Evolutionary conservation across 164 flowering plant genomes (phyloP).

Genomic region (Akebia trifoliata): DNA sequence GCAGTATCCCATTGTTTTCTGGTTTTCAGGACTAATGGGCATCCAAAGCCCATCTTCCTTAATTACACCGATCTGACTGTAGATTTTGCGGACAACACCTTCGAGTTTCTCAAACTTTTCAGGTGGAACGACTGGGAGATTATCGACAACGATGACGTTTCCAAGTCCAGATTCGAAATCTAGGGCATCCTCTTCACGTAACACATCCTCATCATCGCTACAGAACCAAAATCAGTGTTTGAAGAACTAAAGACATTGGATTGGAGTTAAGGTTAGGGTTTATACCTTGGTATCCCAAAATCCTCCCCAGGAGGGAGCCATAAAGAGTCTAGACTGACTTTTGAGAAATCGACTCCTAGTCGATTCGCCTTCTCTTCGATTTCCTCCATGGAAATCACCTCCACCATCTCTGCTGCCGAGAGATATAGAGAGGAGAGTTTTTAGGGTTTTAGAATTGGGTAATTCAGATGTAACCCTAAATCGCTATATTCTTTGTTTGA

Average conservation of each 20-base stretch:
- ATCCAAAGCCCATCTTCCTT: constrained; percentile 85
- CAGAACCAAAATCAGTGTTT: not conserved
- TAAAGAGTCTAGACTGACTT: constrained; percentile 47
- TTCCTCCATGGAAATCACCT: constrained; percentile 33
- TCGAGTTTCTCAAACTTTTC: constrained; percentile 89
- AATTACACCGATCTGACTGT: constrained; percentile 71
- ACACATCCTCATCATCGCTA: constrained; percentile 70
- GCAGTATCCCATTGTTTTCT: constrained; percentile 72
- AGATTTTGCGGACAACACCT: constrained; percentile 76
- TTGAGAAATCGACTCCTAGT: constrained; percentile 41
- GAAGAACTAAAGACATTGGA: not conserved
- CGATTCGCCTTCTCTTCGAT: constrained; percentile 31
- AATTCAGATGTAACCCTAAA: too few species aligned
- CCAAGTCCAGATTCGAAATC: constrained; percentile 67
- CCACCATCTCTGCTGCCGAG: constrained; percentile 27
- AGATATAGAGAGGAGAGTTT: not conserved
- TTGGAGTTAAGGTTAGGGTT: not conserved
- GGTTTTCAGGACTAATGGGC: constrained; percentile 63
- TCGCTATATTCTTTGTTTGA: too few species aligned
- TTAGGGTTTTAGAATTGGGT: too few species aligned
- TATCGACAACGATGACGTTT: constrained; percentile 76
- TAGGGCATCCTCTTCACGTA: constrained; percentile 45
- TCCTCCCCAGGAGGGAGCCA: constrained; percentile 67
- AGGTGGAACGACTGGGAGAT: constrained; percentile 74
- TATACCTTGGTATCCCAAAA: constrained; percentile 64